Percentiles rank a stretch among this genome's conserved stretches.
Conservation (phyloP, 345 rosid species). For the Linum trigynum region DNA sequence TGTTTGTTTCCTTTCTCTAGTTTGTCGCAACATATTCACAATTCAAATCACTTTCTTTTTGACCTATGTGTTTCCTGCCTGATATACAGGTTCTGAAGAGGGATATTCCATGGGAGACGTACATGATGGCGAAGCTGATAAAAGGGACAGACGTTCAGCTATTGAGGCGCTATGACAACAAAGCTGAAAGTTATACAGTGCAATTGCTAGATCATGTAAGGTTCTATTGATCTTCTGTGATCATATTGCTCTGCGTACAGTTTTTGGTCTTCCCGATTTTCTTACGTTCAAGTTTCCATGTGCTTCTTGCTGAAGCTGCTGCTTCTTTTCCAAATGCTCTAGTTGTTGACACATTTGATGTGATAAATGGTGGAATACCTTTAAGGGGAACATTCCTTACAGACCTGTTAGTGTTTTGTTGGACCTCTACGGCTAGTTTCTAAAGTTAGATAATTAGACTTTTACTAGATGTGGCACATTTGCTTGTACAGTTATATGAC, state of each 20-base stretch:
- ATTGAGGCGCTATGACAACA: slow-evolving; percentile 79
- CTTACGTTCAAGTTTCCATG: not conserved
- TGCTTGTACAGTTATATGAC: too few relatives aligned
- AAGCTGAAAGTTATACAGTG: slow-evolving; percentile 64
- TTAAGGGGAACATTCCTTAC: too few relatives aligned
- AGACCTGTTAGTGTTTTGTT: too few relatives aligned
- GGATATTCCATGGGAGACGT: slow-evolving; percentile 99
- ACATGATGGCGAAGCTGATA: slow-evolving; percentile 81
- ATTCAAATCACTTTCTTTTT: slow-evolving; percentile 6
- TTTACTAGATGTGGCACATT: too few relatives aligned
- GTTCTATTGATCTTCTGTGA: not conserved
- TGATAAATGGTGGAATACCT: not conserved
- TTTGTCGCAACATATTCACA: not conserved
- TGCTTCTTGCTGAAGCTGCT: not conserved
- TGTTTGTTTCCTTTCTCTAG: not conserved
- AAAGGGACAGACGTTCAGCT: slow-evolving; percentile 79
- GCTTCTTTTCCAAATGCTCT: not conserved
- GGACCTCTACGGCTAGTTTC: too few relatives aligned
- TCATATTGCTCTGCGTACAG: not conserved
- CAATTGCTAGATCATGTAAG: slow-evolving; percentile 82
- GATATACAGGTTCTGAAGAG: slow-evolving; percentile 63
- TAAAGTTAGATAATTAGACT: too few relatives aligned
- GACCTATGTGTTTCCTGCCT: slow-evolving; percentile 4
- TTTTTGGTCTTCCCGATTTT: not conserved
- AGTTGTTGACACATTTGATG: not conserved